Base-by-base conservation (phyloP, 306 rosid species). In the Malus domestica region DNA sequence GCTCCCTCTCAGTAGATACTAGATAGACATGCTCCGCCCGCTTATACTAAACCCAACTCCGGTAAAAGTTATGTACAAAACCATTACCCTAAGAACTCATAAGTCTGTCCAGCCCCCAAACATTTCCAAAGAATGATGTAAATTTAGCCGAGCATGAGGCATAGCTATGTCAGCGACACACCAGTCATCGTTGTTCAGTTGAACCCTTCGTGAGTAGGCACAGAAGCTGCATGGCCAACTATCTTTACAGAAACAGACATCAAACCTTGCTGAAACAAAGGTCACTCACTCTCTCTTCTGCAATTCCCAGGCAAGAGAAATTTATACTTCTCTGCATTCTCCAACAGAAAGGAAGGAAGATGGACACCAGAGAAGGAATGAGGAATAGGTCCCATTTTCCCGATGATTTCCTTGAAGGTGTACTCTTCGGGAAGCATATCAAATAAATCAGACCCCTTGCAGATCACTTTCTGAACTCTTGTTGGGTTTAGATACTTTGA, bases 341-440 rank as follows among this genome's bases (percentile, higher is more conserved):
- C 98, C 59, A 95, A 83, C 74, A 95, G 96, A 80, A 80, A 88
- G 20, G 99, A 88, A 22, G 99, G 99, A 61, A 95, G 93, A 85
- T 95, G 96, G 78, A 95, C 99, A 18, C 97, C 99, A 45, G 99
- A 95, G 83, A 79, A 92, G 55, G 99, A 90, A 84, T 87, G 99
- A 51, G 99, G 98, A 83, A 95, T 89, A 2, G 99, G 96, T 46
- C 99, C 99, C 99, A 95, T 89, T 88, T 95, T 95, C 63, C 99
- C 92, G 11, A 95, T 92, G 69, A 95, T 95, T 67, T 92, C 99
- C 87, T 79, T 92, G 89, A 95, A 95, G 38, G 93, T 92, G 87
- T 95, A 95, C 82, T 95, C 99, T 81, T 95, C 99, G 0, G 99
- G 99, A 62, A 95, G 91, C 99, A 95, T 95, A 75, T 95, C 99